phyloP scores from a whole-genome alignment of 352 stramenopile species.

The Phytophthora pisi region DNA sequence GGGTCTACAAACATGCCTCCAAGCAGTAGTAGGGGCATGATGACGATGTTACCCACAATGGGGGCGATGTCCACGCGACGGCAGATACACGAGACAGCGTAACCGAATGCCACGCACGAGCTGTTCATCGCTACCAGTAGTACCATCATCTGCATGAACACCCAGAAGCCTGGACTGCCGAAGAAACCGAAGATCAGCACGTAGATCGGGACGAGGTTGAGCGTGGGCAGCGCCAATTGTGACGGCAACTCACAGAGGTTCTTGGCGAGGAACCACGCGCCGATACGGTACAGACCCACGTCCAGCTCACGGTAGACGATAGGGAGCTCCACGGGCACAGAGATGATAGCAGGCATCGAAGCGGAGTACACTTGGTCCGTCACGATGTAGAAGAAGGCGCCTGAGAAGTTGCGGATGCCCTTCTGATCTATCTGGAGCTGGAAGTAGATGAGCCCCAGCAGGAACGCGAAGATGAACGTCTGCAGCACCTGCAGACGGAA shows the following conservation, averaged over 20 bases:
- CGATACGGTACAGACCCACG: conserved; percentile 43
- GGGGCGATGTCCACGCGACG: conserved; percentile 48
- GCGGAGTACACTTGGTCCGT: conserved; percentile 46
- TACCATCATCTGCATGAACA: conserved; percentile 39
- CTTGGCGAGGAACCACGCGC: conserved; percentile 49
- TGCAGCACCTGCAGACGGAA: conserved; percentile 37
- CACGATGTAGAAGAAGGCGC: conserved; percentile 54
- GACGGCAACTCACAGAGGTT: conserved; percentile 45
- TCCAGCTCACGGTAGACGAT: conserved; percentile 46
- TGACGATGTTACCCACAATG: conserved; percentile 50
- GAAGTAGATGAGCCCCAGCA: conserved; percentile 53
- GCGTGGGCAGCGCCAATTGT: conserved; percentile 38
- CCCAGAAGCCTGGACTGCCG: conserved; percentile 16
- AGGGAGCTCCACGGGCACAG: conserved; percentile 44
- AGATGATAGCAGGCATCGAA: conserved; percentile 45
- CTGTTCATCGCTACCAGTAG: conserved; percentile 43
- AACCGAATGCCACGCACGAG: conserved; percentile 44
- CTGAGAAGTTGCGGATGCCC: conserved; percentile 45
- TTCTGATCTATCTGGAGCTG: conserved; percentile 45
- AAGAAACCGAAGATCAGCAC: conserved; percentile 39
- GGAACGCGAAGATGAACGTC: conserved; percentile 41
- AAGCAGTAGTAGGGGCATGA: conserved; percentile 54
- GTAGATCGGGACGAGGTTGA: conserved; percentile 44
- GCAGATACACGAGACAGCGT: conserved; percentile 50
- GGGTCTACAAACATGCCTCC: conserved; percentile 54